Evolutionary conservation across 164 flowering plant genomes (phyloP), one percentile per base, ranked within the genome.

Genomic region (Dillenia suffruticosa): DNA sequence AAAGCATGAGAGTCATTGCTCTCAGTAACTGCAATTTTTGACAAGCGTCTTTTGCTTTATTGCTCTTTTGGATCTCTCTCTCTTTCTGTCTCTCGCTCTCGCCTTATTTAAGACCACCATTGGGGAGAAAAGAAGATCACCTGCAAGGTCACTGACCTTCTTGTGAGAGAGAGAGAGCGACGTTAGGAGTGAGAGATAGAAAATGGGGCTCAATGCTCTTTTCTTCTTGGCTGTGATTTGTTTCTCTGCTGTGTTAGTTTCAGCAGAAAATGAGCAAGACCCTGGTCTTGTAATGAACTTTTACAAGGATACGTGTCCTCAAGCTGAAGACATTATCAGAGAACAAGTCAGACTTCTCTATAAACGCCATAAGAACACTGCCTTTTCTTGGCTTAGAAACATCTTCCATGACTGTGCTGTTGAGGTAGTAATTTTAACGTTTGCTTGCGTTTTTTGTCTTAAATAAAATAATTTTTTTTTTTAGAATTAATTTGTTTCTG

Each of bases 301-400:
- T 52, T 93, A 93, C 88, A 90, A 78, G 77, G 97, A 90, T 54
- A 52, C 85, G 8, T 93, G 98, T 60, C 97, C 98, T 50, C 98
- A 93, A 67, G 97, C 97, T 46, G 98, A 93, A 70, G 98, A 93
- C 1, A 80, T 93, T 56, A 85, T 93, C 80, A 83, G 51, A 57
- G 97, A 90, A 66, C 97, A 93, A 77, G 98, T 93, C 57, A 84
- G 67, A 77, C 92, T 93, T 46, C 89, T 93, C 24, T 93, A 93
- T 84, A 93, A 93, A 66, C 94, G 97, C 84, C 98, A 93, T 79
- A 93, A 93, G 83, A 93, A 93, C 83, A 93, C 98, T 71, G 98
- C 98, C 10, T 93, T 93, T 72, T 93, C 98, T 12, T 93, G 98
- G 98, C 90, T 93, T 56, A 89, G 98, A 62, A 93, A 93, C 85